These are phyloP conservation scores for Citrus medica DNA, from an alignment of 345 rosid genomes.

Conservation along the genomic window DNA sequence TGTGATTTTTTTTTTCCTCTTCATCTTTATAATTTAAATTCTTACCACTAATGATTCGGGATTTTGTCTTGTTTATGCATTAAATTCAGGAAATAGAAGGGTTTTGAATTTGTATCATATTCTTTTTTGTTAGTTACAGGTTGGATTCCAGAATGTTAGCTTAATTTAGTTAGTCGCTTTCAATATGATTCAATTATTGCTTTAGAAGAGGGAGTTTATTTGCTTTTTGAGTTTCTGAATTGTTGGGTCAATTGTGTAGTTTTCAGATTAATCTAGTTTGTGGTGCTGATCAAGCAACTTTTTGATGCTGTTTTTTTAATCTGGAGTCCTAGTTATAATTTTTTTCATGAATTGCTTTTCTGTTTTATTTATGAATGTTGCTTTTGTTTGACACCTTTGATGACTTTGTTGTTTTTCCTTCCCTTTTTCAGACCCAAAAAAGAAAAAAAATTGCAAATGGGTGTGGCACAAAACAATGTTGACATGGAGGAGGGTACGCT, in stretches of 20 bases:
- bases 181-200: not conserved
- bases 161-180: not conserved
- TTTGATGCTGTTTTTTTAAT: not conserved
- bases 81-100: not conserved
- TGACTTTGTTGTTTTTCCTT: not conserved
- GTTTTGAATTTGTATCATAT: not conserved
- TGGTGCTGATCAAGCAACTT: not conserved
- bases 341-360: not conserved
- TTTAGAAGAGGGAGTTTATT: not conserved
- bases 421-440: not conserved
- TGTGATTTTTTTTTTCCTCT: not conserved
- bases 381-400: not conserved
- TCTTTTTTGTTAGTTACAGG: not conserved
- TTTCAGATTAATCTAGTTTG: not conserved
- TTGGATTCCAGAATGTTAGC: not conserved
- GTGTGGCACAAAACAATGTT: constrained; percentile 42
- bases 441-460: constrained; percentile 40
- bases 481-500: constrained; percentile 69
- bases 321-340: not conserved
- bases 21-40: not conserved
- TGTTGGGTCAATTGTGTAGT: not conserved
- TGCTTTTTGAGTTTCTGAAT: not conserved
- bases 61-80: not conserved
- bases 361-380: not conserved
- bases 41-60: not conserved